phyloP scores from a whole-genome alignment of 805 yeast genomes.

The Ogataea saltuana region DNA sequence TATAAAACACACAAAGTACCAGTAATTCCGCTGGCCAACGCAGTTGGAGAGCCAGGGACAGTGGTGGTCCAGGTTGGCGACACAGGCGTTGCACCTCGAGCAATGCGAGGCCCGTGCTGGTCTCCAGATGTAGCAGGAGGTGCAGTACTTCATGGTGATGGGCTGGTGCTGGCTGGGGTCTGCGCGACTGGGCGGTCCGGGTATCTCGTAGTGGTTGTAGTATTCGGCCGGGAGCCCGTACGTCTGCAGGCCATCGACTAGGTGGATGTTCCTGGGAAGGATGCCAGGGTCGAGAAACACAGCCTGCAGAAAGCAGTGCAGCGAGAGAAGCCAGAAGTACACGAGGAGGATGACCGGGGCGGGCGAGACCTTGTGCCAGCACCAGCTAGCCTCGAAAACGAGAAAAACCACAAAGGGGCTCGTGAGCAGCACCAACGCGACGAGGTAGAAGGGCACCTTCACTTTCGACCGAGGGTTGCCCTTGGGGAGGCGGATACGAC shows the following conservation, averaged over 20 bases:
- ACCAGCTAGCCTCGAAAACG: constrained; percentile 51
- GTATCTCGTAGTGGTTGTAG: constrained; percentile 48
- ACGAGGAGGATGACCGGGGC: constrained; percentile 55
- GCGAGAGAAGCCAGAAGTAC: constrained; percentile 56
- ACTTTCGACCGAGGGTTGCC: constrained; percentile 14
- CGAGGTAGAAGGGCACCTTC: constrained; percentile 14
- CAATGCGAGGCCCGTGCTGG: constrained; percentile 80
- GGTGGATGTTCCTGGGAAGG: constrained; percentile 65
- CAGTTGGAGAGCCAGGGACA: constrained; percentile 71
- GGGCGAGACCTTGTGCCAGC: constrained; percentile 58
- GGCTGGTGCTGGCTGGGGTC: constrained; percentile 18
- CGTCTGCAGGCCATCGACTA: constrained; percentile 41
- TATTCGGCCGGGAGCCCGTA: constrained; percentile 58
- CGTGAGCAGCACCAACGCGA: constrained; percentile 10
- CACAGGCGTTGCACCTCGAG: constrained; percentile 64
- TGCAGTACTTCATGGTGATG: constrained; percentile 48
- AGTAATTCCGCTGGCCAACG: constrained; percentile 71
- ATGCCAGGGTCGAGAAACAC: constrained; percentile 70
- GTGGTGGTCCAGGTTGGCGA: constrained; percentile 63
- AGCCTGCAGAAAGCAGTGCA: constrained; percentile 51
- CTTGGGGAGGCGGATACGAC: constrained; percentile 52
- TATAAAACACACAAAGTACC: constrained; percentile 57
- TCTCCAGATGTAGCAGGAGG: constrained; percentile 71
- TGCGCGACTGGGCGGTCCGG: constrained; percentile 34
- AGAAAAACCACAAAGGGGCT: constrained; percentile 54